These are phyloP conservation scores for Shiraia bambusicola DNA, from an alignment of 2,329 filamentous ascomycete genomes.

Conservation along the genomic window DNA sequence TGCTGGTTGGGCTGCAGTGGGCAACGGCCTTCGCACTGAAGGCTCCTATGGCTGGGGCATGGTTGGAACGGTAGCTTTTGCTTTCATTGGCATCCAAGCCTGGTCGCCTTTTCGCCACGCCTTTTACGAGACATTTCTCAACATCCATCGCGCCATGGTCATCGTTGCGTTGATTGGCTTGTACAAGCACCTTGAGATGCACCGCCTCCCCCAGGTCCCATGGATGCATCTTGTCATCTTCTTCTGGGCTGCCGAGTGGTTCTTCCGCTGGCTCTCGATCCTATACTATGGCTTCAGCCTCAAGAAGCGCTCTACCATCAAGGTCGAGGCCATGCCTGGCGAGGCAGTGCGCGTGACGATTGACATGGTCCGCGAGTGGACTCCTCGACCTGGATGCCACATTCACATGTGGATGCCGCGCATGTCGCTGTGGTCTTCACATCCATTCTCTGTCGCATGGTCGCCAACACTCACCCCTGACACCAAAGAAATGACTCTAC, in stretches of 20 bases:
- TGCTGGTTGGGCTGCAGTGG: slow-evolving; percentile 62
- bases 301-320: slow-evolving; percentile 53
- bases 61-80: slow-evolving; percentile 61
- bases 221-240: slow-evolving; percentile 73
- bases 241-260: slow-evolving; percentile 73
- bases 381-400: slow-evolving; percentile 58
- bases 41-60: slow-evolving; percentile 67
- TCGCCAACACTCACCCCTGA: slow-evolving; percentile 37
- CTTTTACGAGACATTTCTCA: slow-evolving; percentile 96
- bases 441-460: slow-evolving; percentile 56
- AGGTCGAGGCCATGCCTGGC: slow-evolving; percentile 60
- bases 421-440: slow-evolving; percentile 46
- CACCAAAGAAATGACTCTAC: slow-evolving; percentile 39
- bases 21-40: slow-evolving; percentile 56
- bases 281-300: slow-evolving; percentile 57
- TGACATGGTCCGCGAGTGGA: slow-evolving; percentile 57
- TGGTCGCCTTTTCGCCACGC: slow-evolving; percentile 83
- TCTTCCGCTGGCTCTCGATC: slow-evolving; percentile 52
- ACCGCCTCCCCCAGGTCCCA: slow-evolving; percentile 66
- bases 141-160: slow-evolving; percentile 77
- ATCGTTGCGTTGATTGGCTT: slow-evolving; percentile 68
- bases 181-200: slow-evolving; percentile 74
- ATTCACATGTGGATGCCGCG: slow-evolving; percentile 62
- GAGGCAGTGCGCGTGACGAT: slow-evolving; percentile 64
- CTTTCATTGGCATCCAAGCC: slow-evolving; percentile 68